A percentile compares a stretch with the other conserved stretches of the same genome.
Conservation (phyloP, 139 green algal species). For the Chlamydomonas asymmetrica region DNA sequence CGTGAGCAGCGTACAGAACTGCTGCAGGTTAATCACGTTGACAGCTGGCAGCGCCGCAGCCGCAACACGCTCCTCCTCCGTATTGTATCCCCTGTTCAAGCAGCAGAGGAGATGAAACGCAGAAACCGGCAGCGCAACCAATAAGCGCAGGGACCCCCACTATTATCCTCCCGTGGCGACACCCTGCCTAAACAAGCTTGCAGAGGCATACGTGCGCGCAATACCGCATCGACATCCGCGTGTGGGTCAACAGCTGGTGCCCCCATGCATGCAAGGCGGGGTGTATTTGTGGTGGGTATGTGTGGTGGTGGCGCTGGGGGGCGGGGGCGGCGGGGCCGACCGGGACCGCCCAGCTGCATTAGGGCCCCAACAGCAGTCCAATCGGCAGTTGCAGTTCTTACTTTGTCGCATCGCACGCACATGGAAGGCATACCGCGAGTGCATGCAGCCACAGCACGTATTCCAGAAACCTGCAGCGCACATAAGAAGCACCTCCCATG, state of each 20-base stretch:
- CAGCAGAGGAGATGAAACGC: not conserved
- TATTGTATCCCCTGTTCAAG: constrained; percentile 58
- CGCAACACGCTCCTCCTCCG: constrained; percentile 37
- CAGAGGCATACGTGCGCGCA: not conserved
- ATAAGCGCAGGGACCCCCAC: not conserved
- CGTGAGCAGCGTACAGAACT: constrained; percentile 60
- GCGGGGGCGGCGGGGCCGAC: too few species aligned
- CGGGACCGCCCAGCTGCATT: too few species aligned
- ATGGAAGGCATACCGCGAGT: not conserved
- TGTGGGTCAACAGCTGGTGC: too few species aligned
- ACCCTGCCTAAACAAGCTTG: not conserved
- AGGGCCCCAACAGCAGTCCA: too few species aligned
- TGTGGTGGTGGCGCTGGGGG: too few species aligned
- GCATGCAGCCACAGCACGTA: too few species aligned
- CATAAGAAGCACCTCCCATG: not conserved
- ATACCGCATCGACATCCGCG: too few species aligned
- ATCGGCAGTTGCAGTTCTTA: not conserved
- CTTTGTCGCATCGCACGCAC: not conserved
- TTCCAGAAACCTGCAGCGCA: not conserved
- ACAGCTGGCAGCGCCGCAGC: constrained; percentile 42
- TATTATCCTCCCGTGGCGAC: not conserved
- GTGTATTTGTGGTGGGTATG: too few species aligned
- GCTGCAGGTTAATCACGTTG: constrained; percentile 30
- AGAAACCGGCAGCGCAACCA: not conserved
- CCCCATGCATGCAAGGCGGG: not conserved